Conservation (phyloP, 2,329 filamentous ascomycete species). For the Colletotrichum kahawae region DNA sequence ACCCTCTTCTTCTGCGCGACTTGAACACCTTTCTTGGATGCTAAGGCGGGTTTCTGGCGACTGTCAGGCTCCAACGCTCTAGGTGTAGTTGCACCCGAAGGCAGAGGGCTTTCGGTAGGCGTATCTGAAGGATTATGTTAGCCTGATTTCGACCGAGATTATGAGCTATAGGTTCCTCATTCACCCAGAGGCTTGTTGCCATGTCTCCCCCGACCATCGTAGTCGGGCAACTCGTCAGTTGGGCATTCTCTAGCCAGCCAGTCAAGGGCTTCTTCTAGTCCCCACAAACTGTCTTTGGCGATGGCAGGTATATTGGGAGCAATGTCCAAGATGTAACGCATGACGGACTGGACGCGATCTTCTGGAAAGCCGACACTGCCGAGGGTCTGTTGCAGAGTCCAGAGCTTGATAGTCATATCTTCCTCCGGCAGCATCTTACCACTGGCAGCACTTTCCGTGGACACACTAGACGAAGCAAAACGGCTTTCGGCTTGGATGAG, state of each 20-base stretch:
- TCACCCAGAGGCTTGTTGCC: conserved; percentile 41
- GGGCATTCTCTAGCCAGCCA: conserved; percentile 85
- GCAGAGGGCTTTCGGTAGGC: conserved; percentile 52
- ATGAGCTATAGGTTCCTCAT: not conserved
- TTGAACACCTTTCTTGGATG: conserved; percentile 20
- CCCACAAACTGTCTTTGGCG: conserved; percentile 76
- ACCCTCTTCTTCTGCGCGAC: conserved; percentile 44
- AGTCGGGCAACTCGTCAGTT: conserved; percentile 72
- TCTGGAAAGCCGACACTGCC: conserved; percentile 71
- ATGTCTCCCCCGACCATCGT: conserved; percentile 57
- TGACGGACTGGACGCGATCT: conserved; percentile 64
- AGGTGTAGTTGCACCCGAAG: conserved; percentile 57
- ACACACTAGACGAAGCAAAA: conserved; percentile 57
- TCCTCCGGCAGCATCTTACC: conserved; percentile 73
- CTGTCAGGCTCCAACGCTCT: conserved; percentile 38
- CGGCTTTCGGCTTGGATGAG: conserved; percentile 71
- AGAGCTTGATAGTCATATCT: conserved; percentile 78
- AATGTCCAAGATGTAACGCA: conserved; percentile 72
- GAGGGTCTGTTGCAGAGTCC: conserved; percentile 82
- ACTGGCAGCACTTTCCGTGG: conserved; percentile 42
- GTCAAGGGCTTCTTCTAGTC: conserved; percentile 84
- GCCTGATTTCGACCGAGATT: not conserved
- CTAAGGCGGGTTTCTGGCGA: not conserved
- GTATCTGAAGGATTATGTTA: conserved; percentile 41
- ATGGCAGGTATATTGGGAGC: conserved; percentile 63